Percentiles rank a stretch among this genome's conserved stretches.
Conservation (phyloP, 306 rosid genomes). For the Casuarina glauca region DNA sequence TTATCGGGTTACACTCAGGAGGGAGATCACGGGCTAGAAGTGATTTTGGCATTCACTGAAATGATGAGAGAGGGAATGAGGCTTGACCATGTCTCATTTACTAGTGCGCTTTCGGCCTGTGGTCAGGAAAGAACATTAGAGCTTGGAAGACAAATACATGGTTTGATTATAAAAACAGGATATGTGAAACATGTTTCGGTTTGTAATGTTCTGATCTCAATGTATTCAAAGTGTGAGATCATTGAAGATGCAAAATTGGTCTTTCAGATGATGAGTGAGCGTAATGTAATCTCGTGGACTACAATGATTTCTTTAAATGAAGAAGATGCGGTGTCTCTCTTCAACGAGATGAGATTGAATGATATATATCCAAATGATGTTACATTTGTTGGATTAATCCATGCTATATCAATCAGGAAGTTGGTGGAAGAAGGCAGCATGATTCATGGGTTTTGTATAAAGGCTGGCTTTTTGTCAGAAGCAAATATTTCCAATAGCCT, state of each 20-base stretch:
- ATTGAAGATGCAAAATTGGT: constrained; percentile 57
- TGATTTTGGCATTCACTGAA: constrained; percentile 47
- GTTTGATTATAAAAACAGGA: constrained; percentile 60
- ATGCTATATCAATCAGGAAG: constrained; percentile 53
- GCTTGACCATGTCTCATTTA: constrained; percentile 72
- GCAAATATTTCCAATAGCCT: constrained; percentile 65
- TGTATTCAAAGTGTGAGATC: constrained; percentile 63
- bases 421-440: constrained; percentile 54
- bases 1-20: constrained; percentile 80
- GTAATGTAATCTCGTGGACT: constrained; percentile 89
- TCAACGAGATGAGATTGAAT: constrained; percentile 61
- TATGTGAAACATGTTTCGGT: constrained; percentile 56
- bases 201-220: constrained; percentile 77
- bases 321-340: constrained; percentile 61
- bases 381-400: constrained; percentile 72
- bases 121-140: constrained; percentile 58
- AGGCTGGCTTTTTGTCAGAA: constrained; percentile 50
- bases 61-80: constrained; percentile 66
- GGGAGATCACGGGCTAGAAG: constrained; percentile 63
- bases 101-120: constrained; percentile 74
- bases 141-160: constrained; percentile 72
- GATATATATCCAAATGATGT: constrained; percentile 76
- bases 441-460: constrained; percentile 68
- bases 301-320: constrained; percentile 68
- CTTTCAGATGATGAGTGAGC: constrained; percentile 44